A percentile compares a stretch with the other conserved stretches of the same genome.
These are phyloP conservation scores for Pseudocercospora musae DNA, from an alignment of 2,329 filamentous ascomycete genomes.

Conservation along the genomic window DNA sequence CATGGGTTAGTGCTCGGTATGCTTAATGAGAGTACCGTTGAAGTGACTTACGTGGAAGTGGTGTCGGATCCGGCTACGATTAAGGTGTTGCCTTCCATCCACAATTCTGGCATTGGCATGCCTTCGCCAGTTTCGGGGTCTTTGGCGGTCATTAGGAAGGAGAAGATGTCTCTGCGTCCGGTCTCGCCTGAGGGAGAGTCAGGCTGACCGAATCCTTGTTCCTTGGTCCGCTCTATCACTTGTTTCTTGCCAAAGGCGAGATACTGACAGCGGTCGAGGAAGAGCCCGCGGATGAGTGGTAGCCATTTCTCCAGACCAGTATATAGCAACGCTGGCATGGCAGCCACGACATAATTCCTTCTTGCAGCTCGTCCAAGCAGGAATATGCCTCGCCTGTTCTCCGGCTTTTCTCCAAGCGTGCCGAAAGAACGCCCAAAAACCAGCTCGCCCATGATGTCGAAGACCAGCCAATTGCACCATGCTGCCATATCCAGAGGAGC, in stretches of 20 bases:
- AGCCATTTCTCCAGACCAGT: slow-evolving; percentile 25
- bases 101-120: slow-evolving; percentile 42
- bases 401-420: slow-evolving; percentile 24
- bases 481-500: slow-evolving; percentile 23
- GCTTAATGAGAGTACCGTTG: slow-evolving; percentile 23
- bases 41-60: slow-evolving; percentile 39
- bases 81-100: slow-evolving; percentile 49
- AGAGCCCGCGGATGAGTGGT: slow-evolving; percentile 25
- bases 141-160: slow-evolving; percentile 24
- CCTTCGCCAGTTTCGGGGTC: slow-evolving; percentile 41
- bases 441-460: slow-evolving; percentile 38
- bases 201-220: slow-evolving; percentile 13
- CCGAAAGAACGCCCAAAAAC: slow-evolving; percentile 34
- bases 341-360: slow-evolving; percentile 42
- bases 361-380: slow-evolving; percentile 45
- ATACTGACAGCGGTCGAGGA: slow-evolving; percentile 26
- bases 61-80: slow-evolving; percentile 50
- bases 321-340: slow-evolving; percentile 28
- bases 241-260: slow-evolving; percentile 31
- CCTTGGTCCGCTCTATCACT: slow-evolving; percentile 25
- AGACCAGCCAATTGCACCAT: slow-evolving; percentile 42
- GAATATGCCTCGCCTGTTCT: slow-evolving; percentile 40
- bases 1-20: not conserved
- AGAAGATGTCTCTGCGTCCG: slow-evolving; percentile 29
- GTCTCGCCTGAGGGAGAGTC: slow-evolving; percentile 17